These are phyloP conservation scores for Phytophthora cactorum DNA, from an alignment of 352 stramenopile species.

Conservation along the genomic window DNA sequence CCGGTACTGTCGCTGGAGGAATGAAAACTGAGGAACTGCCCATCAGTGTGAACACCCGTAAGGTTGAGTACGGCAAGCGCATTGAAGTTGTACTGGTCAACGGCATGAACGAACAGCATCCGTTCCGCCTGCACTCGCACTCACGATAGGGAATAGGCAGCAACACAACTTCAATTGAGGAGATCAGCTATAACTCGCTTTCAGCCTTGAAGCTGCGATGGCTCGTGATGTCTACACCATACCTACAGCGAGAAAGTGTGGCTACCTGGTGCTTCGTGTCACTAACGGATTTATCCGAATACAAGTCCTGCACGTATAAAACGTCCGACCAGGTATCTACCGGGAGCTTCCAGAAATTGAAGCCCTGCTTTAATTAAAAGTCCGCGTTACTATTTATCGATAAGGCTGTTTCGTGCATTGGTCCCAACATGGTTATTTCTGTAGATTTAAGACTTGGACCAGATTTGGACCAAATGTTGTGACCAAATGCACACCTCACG, in stretches of 20 bases:
- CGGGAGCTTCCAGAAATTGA: no score
- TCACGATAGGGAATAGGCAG: constrained; percentile 31
- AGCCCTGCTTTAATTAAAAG: no score
- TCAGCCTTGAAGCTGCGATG: constrained; percentile 32
- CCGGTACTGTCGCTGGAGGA: constrained; percentile 16
- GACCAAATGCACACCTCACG: no score
- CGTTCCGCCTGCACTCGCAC: constrained; percentile 44
- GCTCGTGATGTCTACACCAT: constrained; percentile 39
- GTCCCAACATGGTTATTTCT: no score
- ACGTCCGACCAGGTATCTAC: no score
- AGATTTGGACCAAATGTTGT: no score
- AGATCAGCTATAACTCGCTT: constrained; percentile 17
- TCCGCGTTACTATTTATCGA: no score
- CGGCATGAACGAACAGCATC: constrained; percentile 41
- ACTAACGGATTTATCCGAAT: background rate
- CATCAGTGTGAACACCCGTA: constrained; percentile 7
- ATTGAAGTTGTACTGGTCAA: constrained; percentile 45
- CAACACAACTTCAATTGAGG: constrained; percentile 17
- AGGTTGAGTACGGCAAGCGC: constrained; percentile 34
- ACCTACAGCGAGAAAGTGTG: constrained; percentile 12
- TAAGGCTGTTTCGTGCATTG: no score
- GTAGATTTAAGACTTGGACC: no score
- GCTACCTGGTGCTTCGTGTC: constrained; percentile 42
- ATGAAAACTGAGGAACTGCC: constrained; percentile 26
- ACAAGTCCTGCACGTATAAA: no score